phyloP scores from a whole-genome alignment of 176 grass and related monocot genomes.

The Saccharum spontaneum region DNA sequence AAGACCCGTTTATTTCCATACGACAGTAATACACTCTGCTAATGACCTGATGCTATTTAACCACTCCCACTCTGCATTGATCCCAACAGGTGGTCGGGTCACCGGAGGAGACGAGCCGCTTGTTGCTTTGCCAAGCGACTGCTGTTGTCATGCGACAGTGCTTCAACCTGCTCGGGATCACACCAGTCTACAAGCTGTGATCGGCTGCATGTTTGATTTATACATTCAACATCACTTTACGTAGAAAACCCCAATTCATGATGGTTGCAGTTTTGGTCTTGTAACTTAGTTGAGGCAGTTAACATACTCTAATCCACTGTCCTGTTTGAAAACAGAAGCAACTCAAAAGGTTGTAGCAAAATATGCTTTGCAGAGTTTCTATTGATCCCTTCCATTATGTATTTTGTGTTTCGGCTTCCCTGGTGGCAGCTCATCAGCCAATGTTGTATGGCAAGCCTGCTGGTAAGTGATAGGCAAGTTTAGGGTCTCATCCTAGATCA shows the following conservation, averaged over 20 bases:
- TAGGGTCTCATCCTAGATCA: background rate
- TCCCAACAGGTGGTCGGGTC: constrained; percentile 65
- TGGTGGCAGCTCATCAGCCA: background rate
- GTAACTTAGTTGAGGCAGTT: constrained; percentile 26
- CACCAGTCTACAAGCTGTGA: constrained; percentile 64
- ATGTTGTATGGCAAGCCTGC: background rate
- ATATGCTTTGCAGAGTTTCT: background rate
- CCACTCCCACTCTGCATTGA: background rate
- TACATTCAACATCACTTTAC: background rate
- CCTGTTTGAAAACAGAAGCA: background rate
- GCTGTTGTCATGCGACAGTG: constrained; percentile 62
- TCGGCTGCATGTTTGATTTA: background rate
- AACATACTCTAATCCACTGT: background rate
- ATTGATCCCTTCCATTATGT: background rate
- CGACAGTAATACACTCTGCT: background rate
- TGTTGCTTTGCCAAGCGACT: constrained; percentile 69
- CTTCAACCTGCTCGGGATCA: constrained; percentile 73
- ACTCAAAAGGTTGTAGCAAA: background rate
- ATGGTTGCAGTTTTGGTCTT: constrained; percentile 45
- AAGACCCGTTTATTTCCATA: background rate
- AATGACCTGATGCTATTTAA: background rate
- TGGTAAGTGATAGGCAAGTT: background rate
- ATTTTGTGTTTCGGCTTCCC: too few species aligned
- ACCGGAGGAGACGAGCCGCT: constrained; percentile 56
- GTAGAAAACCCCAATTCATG: background rate